A percentile compares a stretch with the other conserved stretches of the same genome.
These are phyloP conservation scores for Solanum habrochaites DNA, from an alignment of 257 asterid species.

Conservation along the genomic window DNA sequence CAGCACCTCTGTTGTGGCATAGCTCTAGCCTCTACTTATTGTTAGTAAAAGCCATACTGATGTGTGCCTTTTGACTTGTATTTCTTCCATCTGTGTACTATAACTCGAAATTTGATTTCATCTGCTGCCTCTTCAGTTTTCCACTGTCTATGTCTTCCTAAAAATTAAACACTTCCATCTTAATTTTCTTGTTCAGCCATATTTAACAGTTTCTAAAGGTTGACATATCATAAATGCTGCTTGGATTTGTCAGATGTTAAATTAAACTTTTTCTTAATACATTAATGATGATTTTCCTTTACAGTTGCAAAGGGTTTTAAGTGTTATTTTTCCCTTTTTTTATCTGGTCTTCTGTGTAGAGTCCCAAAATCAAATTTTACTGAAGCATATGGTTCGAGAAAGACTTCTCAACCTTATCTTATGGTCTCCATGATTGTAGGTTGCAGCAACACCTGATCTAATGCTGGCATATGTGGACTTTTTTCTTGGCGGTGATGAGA, in stretches of 20 bases:
- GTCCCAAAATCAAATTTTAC: background rate
- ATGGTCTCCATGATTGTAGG: constrained; percentile 35
- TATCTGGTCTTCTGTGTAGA: background rate
- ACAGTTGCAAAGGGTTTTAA: background rate
- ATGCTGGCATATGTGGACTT: constrained; percentile 90
- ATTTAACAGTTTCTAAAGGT: background rate
- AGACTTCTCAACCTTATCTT: background rate
- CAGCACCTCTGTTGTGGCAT: background rate
- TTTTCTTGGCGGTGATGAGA: constrained; percentile 98
- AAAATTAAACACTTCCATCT: background rate
- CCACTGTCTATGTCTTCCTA: background rate
- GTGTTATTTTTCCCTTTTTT: background rate
- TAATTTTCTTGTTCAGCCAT: background rate
- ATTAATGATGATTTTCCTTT: background rate
- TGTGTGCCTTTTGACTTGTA: background rate
- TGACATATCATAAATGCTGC: background rate
- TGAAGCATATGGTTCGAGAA: background rate
- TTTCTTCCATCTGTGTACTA: background rate
- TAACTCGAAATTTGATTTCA: background rate
- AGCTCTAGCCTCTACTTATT: background rate
- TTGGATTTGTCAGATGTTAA: background rate
- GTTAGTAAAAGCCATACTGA: background rate
- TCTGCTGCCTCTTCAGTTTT: background rate
- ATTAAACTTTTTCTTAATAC: background rate
- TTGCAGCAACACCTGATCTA: constrained; percentile 93